These are phyloP conservation scores for Diplodia seriata DNA, from an alignment of 2,329 filamentous ascomycete genomes.

Conservation along the genomic window DNA sequence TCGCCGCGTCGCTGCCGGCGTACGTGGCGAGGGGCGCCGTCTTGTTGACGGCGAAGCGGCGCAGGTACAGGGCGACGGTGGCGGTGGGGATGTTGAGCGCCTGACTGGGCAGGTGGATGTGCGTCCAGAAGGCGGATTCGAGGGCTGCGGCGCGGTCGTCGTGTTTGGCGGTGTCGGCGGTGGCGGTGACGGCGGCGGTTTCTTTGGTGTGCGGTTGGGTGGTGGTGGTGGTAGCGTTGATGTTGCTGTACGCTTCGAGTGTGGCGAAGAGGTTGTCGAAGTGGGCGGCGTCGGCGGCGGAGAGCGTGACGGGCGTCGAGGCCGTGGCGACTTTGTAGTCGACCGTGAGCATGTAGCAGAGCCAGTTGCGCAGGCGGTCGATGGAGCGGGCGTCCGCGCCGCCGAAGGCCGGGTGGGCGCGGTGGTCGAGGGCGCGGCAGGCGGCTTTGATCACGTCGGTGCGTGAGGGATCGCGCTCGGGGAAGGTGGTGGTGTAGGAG, in stretches of 20 bases:
- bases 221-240: neutral
- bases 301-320: neutral
- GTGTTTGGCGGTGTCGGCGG: too few relatives aligned
- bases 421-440: constrained; percentile 13
- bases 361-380: constrained; percentile 12
- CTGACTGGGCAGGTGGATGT: neutral
- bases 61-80: neutral
- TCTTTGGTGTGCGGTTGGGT: neutral
- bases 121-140: neutral
- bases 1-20: too few relatives aligned
- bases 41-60: neutral
- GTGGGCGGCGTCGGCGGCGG: constrained; percentile 4
- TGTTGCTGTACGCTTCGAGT: neutral
- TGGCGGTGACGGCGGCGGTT: too few relatives aligned
- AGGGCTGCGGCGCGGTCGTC: too few relatives aligned
- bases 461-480: neutral
- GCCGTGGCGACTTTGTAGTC: constrained; percentile 14
- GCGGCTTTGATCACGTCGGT: constrained; percentile 12
- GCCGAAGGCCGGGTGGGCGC: neutral
- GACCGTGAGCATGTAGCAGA: constrained; percentile 11
- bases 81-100: neutral
- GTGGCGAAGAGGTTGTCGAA: neutral
- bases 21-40: neutral
- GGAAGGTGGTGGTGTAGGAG: neutral
- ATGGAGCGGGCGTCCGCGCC: neutral